A percentile compares a stretch with the other conserved stretches of the same genome.
phyloP scores from a whole-genome alignment of 2,329 filamentous ascomycete species.

The Teratosphaeria pseudoeucalypti region DNA sequence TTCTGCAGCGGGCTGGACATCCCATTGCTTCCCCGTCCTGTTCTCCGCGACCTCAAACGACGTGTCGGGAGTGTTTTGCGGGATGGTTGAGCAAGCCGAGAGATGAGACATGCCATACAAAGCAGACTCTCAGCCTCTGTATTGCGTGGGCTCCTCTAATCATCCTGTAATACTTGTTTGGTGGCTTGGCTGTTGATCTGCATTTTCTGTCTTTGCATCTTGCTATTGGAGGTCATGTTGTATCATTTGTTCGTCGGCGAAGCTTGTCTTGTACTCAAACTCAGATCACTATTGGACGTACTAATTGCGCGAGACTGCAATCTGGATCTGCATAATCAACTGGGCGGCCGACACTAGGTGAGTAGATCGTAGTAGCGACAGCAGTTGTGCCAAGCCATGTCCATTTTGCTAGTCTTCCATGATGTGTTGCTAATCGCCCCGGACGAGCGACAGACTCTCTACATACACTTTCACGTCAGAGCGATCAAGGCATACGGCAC shows the following conservation, averaged over 20 bases:
- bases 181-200: not conserved
- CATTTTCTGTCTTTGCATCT: not conserved
- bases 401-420: not conserved
- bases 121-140: not conserved
- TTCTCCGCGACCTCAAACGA: not conserved
- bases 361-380: not conserved
- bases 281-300: not conserved
- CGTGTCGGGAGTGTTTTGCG: not conserved
- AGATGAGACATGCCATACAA: slow-evolving; percentile 1
- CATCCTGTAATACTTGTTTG: not conserved
- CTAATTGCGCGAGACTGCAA: not conserved
- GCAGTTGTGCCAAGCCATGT: not conserved
- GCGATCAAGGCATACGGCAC: not conserved
- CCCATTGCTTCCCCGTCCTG: not conserved
- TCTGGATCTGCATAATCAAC: not conserved
- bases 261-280: not conserved
- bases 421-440: not conserved
- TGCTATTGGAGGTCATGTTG: not conserved
- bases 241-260: not conserved
- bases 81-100: not conserved
- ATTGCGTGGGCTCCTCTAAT: not conserved
- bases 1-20: not conserved
- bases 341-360: not conserved
- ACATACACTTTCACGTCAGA: not conserved
- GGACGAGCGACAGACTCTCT: not conserved